These are phyloP conservation scores for Lentinula edodes DNA, from an alignment of 768 basidiomycete genomes.

Conservation along the genomic window DNA sequence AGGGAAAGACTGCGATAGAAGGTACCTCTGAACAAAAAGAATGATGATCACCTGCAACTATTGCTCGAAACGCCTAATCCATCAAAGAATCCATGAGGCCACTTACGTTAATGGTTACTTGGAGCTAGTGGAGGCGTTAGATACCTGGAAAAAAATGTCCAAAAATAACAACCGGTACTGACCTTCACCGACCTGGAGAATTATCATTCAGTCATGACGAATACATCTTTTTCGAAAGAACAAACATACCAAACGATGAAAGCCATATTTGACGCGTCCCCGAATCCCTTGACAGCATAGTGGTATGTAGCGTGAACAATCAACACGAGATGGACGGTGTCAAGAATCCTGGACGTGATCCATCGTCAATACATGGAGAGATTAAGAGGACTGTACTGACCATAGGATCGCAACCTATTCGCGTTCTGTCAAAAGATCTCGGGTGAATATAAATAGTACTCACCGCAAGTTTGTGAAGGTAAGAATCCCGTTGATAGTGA, in stretches of 20 bases:
- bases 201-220: neutral
- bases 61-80: neutral
- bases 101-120: conserved; percentile 36
- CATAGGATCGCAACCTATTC: conserved; percentile 29
- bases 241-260: conserved; percentile 25
- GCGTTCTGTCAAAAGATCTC: neutral
- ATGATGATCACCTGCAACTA: conserved; percentile 32
- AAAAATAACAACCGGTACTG: conserved; percentile 9
- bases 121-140: conserved; percentile 24
- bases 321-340: conserved; percentile 28
- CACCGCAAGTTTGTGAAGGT: conserved; percentile 30
- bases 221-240: neutral
- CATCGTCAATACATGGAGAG: neutral
- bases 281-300: conserved; percentile 32
- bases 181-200: conserved; percentile 27
- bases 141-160: neutral
- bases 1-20: neutral
- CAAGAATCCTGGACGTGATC: conserved; percentile 24
- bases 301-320: conserved; percentile 29
- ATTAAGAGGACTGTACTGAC: conserved; percentile 13
- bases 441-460: conserved; percentile 4
- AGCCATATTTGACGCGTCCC: conserved; percentile 18
- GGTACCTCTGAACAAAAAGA: conserved; percentile 37
- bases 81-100: neutral
- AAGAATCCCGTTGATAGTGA: conserved; percentile 13